These are phyloP conservation scores for Ophiostoma montium DNA, from an alignment of 2,329 filamentous ascomycete species.

Conservation along the genomic window DNA sequence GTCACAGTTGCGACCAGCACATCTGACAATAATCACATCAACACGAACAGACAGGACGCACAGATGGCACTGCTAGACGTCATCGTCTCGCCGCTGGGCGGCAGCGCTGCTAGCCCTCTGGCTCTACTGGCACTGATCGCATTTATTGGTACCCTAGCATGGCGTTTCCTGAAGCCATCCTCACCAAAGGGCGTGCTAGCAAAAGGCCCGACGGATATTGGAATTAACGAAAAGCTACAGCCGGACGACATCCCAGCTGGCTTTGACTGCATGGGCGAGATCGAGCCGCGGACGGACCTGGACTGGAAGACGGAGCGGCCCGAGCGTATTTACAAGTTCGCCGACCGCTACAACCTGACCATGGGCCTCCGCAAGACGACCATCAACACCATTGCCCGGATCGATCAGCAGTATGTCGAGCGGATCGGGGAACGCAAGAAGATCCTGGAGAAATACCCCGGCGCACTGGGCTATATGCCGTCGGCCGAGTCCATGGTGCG, in stretches of 20 bases:
- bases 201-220: neutral
- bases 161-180: neutral
- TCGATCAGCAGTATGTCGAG: slow-evolving; percentile 10
- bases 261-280: slow-evolving; percentile 8
- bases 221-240: neutral
- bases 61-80: too few relatives aligned
- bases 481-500: slow-evolving; percentile 8
- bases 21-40: too few relatives aligned
- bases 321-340: slow-evolving; percentile 10
- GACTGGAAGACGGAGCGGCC: slow-evolving; percentile 5
- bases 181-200: neutral
- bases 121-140: too few relatives aligned
- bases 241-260: neutral
- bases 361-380: slow-evolving; percentile 11
- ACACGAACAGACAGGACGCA: too few relatives aligned
- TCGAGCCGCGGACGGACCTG: slow-evolving; percentile 5
- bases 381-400: slow-evolving; percentile 9
- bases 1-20: too few relatives aligned
- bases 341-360: slow-evolving; percentile 11
- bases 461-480: slow-evolving; percentile 6
- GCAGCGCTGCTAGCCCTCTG: too few relatives aligned
- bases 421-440: slow-evolving; percentile 9
- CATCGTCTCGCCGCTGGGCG: too few relatives aligned
- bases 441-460: slow-evolving; percentile 8
- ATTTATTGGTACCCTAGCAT: too few relatives aligned